These are phyloP conservation scores for Haplosporangium gracile DNA, from an alignment of 192 early-diverging fungal genomes.

Conservation along the genomic window DNA sequence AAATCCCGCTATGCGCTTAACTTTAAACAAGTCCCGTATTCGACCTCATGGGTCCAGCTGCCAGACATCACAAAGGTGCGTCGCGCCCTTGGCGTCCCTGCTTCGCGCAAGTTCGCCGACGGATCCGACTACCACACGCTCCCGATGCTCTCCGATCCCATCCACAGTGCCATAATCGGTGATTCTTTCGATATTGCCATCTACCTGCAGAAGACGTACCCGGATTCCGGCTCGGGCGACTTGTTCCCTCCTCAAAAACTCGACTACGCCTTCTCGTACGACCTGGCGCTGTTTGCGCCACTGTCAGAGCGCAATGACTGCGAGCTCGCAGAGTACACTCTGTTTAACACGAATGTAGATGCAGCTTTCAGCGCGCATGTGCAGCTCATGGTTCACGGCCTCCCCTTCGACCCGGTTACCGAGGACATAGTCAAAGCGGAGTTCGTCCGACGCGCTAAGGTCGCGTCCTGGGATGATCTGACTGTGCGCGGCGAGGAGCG, in stretches of 20 bases:
- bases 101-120: slow-evolving; percentile 43
- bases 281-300: slow-evolving; percentile 26
- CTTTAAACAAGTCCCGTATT: slow-evolving; percentile 50
- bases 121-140: slow-evolving; percentile 43
- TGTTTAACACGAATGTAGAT: slow-evolving; percentile 44
- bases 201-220: slow-evolving; percentile 46
- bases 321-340: slow-evolving; percentile 27
- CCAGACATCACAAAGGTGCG: slow-evolving; percentile 45
- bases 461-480: slow-evolving; percentile 40
- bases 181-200: slow-evolving; percentile 55
- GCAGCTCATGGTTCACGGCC: slow-evolving; percentile 29
- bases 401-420: slow-evolving; percentile 41
- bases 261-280: slow-evolving; percentile 45
- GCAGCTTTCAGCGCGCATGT: slow-evolving; percentile 35
- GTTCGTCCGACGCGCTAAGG: slow-evolving; percentile 40
- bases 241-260: slow-evolving; percentile 54
- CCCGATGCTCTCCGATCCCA: slow-evolving; percentile 42
- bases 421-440: slow-evolving; percentile 23
- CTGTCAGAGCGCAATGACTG: slow-evolving; percentile 42
- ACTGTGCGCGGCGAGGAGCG: slow-evolving; percentile 33
- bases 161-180: slow-evolving; percentile 26
- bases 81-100: slow-evolving; percentile 33
- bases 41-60: slow-evolving; percentile 43
- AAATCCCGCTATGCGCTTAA: slow-evolving; percentile 48
- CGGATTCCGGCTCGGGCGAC: slow-evolving; percentile 39